These are phyloP conservation scores for Aspergillus pseudotamarii DNA, from an alignment of 2,329 filamentous ascomycete genomes.

Conservation along the genomic window DNA sequence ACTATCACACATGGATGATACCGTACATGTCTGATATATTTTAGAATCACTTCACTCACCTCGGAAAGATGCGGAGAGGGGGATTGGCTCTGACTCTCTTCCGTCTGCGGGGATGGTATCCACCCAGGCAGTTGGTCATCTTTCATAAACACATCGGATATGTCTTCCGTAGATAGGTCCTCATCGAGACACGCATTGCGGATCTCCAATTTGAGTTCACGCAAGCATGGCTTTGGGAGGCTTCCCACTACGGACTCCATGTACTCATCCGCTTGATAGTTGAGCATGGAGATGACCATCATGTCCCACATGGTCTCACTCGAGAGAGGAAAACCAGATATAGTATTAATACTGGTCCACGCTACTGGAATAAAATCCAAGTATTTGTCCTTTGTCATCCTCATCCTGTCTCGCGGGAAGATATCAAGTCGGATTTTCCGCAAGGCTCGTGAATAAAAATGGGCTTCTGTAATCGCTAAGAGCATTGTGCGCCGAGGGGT, in stretches of 20 bases:
- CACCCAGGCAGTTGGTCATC: no score
- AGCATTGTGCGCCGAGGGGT: no score
- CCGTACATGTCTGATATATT: no score
- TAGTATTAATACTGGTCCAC: constrained; percentile 26
- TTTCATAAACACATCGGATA: no score
- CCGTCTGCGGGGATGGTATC: no score
- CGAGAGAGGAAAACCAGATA: constrained; percentile 7
- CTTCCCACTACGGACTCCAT: constrained; percentile 23
- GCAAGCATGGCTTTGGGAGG: not conserved
- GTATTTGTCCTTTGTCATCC: constrained; percentile 25
- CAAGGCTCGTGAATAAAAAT: no score
- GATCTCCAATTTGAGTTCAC: not conserved
- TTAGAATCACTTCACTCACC: no score
- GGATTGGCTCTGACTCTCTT: no score
- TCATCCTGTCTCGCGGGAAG: constrained; percentile 14
- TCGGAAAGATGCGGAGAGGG: no score
- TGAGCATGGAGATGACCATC: constrained; percentile 31
- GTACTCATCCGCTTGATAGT: constrained; percentile 32
- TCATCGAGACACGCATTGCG: not conserved
- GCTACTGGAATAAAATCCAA: constrained; percentile 29
- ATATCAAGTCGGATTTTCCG: constrained; percentile 9
- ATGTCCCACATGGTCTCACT: constrained; percentile 26
- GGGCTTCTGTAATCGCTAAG: no score
- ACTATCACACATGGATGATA: no score
- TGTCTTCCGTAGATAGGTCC: no score